Base-by-base conservation (phyloP, 169 alveolate species). In the Eimeria maxima region DNA sequence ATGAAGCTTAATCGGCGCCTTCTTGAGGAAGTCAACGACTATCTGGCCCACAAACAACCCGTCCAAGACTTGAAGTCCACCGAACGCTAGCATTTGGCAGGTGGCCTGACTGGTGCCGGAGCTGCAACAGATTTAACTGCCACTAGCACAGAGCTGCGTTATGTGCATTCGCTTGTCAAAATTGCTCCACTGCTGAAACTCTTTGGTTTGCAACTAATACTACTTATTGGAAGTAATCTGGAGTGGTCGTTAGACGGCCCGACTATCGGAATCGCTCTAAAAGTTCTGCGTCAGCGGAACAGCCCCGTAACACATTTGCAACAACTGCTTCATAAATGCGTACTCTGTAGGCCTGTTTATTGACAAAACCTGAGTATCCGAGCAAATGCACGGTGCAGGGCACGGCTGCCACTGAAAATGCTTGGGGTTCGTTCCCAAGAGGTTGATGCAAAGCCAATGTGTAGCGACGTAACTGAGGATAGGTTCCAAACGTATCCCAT, bases 1-100 rank as follows among this genome's bases (percentile, higher is more conserved):
- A 87, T 87, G 93, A 87, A 87, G 67, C 93, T 87, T 27, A 87
- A 87, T 27, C 81, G 93, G 81, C 93, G 60, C 65, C 93, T 87
- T 18, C 93, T 87, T 87, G 93, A 87, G 53, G 93, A 87, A 63
- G 93, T 87, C 74, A 87, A 87, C 93, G 44, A 20, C 93, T 87
- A 87, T 38, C 47, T 63, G 27, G 60, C 73, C 10, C 55, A 29
- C 93, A 57, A 57, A 38, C 11, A 14, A 7, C 76, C 91, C 13
- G 7, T 22, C 33, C 91, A 50, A 33, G 91, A 50, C 45, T 50
- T 81, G n/a, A 33, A 27, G 29, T 55, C 76, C 20, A 5, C 50
- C 76, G 50, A 47, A n/a, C 47, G 67, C 60, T 27, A 45, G 29
- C 65, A 78, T 50, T 78, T 22, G 10, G 20, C 69, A 11, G 67